Conservation (phyloP, 2,329 filamentous ascomycete genomes). For the Penicillium sp. region DNA sequence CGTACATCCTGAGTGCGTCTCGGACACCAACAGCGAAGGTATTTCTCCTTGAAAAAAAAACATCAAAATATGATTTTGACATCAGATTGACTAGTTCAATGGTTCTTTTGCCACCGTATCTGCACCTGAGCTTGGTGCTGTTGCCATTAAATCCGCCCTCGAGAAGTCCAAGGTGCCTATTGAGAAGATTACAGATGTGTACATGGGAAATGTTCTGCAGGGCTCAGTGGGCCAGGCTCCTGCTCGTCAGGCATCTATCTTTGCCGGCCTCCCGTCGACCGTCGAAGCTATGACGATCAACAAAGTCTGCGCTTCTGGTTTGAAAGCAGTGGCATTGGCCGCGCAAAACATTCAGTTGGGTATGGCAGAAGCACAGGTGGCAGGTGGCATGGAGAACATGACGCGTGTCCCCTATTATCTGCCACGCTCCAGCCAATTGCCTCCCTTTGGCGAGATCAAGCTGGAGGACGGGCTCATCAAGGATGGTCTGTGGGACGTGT, state of each 20-base stretch:
- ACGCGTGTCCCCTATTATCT: conserved; percentile 88
- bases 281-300: conserved; percentile 92
- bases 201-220: conserved; percentile 95
- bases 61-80: conserved; percentile 6
- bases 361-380: conserved; percentile 79
- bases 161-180: conserved; percentile 78
- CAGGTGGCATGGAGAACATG: conserved; percentile 99
- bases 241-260: conserved; percentile 83
- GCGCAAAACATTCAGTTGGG: conserved; percentile 94
- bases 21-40: conserved; percentile 90
- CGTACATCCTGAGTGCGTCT: conserved; percentile 87
- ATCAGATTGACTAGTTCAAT: conserved; percentile 68
- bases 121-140: conserved; percentile 82
- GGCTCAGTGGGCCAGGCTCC: conserved; percentile 82
- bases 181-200: conserved; percentile 82
- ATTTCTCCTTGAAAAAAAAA: conserved; percentile 10
- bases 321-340: conserved; percentile 87
- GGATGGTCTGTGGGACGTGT: conserved; percentile 93
- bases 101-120: conserved; percentile 79
- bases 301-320: conserved; percentile 93
- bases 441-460: conserved; percentile 80
- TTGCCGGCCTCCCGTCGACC: conserved; percentile 75
- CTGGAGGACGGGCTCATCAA: conserved; percentile 90
- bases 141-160: conserved; percentile 86
- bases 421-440: conserved; percentile 73